phyloP scores from a whole-genome alignment of 1,284 basidiomycete genomes.

The Microbotryum violaceum region DNA sequence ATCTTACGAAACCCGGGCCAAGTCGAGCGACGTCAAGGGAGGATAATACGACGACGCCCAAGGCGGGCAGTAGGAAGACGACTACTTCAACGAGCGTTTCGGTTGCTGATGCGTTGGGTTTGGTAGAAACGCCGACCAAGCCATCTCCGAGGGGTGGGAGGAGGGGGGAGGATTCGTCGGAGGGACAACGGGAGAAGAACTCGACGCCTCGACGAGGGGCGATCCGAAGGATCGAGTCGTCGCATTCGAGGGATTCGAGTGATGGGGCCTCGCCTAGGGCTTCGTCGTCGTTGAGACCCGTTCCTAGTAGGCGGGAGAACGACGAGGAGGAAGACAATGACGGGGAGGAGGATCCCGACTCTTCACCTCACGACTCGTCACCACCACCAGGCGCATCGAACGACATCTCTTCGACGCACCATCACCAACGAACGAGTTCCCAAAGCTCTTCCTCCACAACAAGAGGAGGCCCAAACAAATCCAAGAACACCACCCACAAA shows the following conservation, averaged over 20 bases:
- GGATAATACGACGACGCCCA: not conserved
- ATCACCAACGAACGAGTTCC: slow-evolving; percentile 12
- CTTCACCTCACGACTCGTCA: not conserved
- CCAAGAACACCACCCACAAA: not conserved
- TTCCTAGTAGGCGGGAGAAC: no score
- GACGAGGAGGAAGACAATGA: no score
- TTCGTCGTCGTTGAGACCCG: no score
- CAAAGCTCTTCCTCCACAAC: slow-evolving; percentile 10
- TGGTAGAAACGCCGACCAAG: no score
- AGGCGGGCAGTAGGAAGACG: slow-evolving; percentile 2
- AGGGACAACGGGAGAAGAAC: no score
- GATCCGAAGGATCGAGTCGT: no score
- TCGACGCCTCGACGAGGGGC: no score
- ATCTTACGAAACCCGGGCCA: not conserved
- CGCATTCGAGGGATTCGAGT: no score
- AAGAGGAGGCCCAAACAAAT: not conserved
- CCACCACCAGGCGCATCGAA: not conserved
- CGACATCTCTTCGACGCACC: slow-evolving; percentile 1
- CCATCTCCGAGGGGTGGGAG: no score
- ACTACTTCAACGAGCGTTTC: not conserved
- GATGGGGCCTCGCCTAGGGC: no score
- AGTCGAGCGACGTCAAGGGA: not conserved
- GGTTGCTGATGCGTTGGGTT: not conserved
- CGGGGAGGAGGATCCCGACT: not conserved
- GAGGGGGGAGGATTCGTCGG: no score